These are phyloP conservation scores for Ophiognomonia clavigignenti-juglandacearum DNA, from an alignment of 2,329 filamentous ascomycete species.

Conservation along the genomic window DNA sequence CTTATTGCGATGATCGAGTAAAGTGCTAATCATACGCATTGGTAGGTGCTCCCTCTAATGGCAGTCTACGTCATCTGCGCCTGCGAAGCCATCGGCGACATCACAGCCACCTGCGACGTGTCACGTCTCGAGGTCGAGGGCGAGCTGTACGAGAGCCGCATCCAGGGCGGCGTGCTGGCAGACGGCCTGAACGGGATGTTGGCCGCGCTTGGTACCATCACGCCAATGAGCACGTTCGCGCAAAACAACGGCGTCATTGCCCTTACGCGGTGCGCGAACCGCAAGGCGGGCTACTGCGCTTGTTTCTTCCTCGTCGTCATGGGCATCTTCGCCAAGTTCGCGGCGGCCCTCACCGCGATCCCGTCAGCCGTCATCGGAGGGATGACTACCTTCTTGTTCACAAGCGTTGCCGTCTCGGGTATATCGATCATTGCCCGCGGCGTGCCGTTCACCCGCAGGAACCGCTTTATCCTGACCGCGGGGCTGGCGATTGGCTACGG, in stretches of 20 bases:
- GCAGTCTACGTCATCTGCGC: conserved; percentile 68
- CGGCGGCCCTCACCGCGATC: conserved; percentile 72
- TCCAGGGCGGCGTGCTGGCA: conserved; percentile 74
- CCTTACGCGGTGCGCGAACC: conserved; percentile 74
- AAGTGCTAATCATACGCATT: no score
- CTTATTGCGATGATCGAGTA: no score
- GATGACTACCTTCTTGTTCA: conserved; percentile 79
- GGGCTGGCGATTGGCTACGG: conserved; percentile 69
- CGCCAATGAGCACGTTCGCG: conserved; percentile 74
- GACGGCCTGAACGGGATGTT: conserved; percentile 74
- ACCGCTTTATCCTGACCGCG: conserved; percentile 76
- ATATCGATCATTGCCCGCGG: conserved; percentile 68
- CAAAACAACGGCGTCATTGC: conserved; percentile 85
- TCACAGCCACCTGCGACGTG: conserved; percentile 78
- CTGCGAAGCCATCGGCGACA: conserved; percentile 76
- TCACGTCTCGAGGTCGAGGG: conserved; percentile 71
- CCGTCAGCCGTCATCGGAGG: conserved; percentile 62
- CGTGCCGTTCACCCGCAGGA: conserved; percentile 71
- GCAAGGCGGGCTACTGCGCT: conserved; percentile 73
- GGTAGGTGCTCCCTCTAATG: conserved; percentile 66
- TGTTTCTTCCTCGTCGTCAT: conserved; percentile 74
- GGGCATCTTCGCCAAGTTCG: conserved; percentile 81
- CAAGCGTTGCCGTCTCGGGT: conserved; percentile 70
- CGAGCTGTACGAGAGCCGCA: conserved; percentile 65
- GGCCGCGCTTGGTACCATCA: conserved; percentile 72